Conservation (phyloP, 768 basidiomycete genomes). For the Podaxis pistillaris region DNA sequence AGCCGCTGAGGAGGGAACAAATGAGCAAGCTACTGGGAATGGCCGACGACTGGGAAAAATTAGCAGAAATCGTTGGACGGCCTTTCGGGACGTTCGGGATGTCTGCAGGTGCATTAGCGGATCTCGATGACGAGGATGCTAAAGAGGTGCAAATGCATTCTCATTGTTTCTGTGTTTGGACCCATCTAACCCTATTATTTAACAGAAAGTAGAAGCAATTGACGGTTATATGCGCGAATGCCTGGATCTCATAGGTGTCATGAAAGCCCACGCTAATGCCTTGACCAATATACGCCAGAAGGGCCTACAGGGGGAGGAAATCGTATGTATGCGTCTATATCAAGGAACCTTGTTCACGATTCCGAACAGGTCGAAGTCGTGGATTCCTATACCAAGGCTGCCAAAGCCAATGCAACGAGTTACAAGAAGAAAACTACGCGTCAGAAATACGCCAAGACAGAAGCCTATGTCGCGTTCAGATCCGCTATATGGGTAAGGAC, state of each 20-base stretch:
- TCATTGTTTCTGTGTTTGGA: not conserved
- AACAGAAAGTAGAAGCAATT: slow-evolving; percentile 55
- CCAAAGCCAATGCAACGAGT: slow-evolving; percentile 38
- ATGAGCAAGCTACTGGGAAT: slow-evolving; percentile 54
- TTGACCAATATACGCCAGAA: slow-evolving; percentile 57
- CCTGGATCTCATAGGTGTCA: slow-evolving; percentile 63
- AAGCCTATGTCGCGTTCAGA: slow-evolving; percentile 60
- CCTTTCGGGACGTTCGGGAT: slow-evolving; percentile 41
- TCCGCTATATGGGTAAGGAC: slow-evolving; percentile 63
- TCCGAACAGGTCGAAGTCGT: slow-evolving; percentile 48
- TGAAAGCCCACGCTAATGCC: slow-evolving; percentile 52
- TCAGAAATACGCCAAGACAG: slow-evolving; percentile 72
- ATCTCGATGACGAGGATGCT: slow-evolving; percentile 53
- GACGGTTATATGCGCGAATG: slow-evolving; percentile 68
- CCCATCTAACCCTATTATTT: slow-evolving; percentile 7
- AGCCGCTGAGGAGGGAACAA: slow-evolving; percentile 60
- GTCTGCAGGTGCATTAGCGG: slow-evolving; percentile 58
- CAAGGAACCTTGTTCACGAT: not conserved
- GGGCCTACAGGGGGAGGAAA: slow-evolving; percentile 51
- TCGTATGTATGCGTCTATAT: slow-evolving; percentile 43
- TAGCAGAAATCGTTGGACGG: slow-evolving; percentile 45
- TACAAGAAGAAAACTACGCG: slow-evolving; percentile 66
- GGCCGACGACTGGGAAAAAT: slow-evolving; percentile 58
- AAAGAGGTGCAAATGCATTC: slow-evolving; percentile 41
- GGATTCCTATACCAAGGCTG: slow-evolving; percentile 47